Base-by-base conservation (phyloP, 2,329 filamentous ascomycete species). In the Anthostomella pinea region DNA sequence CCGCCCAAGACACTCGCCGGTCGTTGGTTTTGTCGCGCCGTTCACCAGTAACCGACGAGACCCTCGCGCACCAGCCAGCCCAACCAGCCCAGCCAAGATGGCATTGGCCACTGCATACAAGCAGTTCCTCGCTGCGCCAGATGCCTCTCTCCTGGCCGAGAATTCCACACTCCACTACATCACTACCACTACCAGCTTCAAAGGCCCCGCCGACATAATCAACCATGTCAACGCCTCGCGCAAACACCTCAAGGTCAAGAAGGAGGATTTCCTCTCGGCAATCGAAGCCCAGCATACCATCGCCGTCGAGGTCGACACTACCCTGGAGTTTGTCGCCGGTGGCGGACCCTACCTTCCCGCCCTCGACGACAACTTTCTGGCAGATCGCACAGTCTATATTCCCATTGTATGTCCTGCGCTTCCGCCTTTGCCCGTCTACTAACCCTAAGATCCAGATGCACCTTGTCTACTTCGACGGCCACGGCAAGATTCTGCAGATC, bases 351-450 rank as follows among this genome's bases (percentile, higher is more conserved):
- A 93, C 67, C 76, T 97, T 38, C 91, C 91, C 5, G 81, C 81
- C 30, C 72, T 98, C 31, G 91, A 97, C 57, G 89, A 96, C 70
- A 96, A 96, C 69, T 95, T 97, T 63, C 68, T 98, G 40, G 72
- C 86, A 38, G 89, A 95, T 64, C 83, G 83, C 55, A 78, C 78
- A 37, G 89, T 89, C 44, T 80, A 79, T 33, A 74, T 97, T 49
- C 79, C 87, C 31, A 80, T 95, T 67, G 90, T 96, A 73, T 60
- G 85, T 32, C 19, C 22, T 39, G 15, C 32, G 11, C 19, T 15
- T n/a, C 29, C 15, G 14, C 15, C 5, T 3, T 28, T 30, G 9
- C 21, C 19, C 25, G 23, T 11, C 20, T 29, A 20, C 26, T 41
- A n/a, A 35, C 28, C 29, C n/a, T 23, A 11, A 14, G 10, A 35